These are phyloP conservation scores for Alternaria solani DNA, from an alignment of 2,329 filamentous ascomycete genomes.

Conservation along the genomic window DNA sequence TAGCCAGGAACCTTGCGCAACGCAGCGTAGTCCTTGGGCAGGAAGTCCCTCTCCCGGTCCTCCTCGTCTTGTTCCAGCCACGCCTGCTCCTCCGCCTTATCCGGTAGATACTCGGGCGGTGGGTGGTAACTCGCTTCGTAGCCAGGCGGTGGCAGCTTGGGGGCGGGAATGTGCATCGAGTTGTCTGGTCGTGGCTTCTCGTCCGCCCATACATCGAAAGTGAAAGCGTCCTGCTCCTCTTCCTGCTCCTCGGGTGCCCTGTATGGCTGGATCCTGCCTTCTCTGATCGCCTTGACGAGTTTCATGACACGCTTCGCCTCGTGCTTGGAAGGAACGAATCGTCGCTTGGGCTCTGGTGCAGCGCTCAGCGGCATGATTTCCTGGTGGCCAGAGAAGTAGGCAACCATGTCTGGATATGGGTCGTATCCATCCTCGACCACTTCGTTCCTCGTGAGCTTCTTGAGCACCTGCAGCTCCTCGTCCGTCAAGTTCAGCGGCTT, in stretches of 20 bases:
- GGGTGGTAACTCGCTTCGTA: constrained; percentile 98
- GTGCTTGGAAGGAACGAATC: constrained; percentile 96
- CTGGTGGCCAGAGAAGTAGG: constrained; percentile 89
- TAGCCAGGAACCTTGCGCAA: constrained; percentile 93
- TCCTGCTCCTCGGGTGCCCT: constrained; percentile 79
- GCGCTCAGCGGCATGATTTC: constrained; percentile 96
- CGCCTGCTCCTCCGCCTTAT: constrained; percentile 79
- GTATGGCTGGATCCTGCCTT: constrained; percentile 92
- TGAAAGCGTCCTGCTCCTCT: constrained; percentile 70
- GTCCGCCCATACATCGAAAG: constrained; percentile 94
- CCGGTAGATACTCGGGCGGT: constrained; percentile 90
- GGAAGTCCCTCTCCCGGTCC: constrained; percentile 86
- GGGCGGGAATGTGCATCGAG: constrained; percentile 92
- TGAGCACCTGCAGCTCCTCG: constrained; percentile 88
- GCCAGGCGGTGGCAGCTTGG: constrained; percentile 89
- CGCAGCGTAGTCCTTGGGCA: constrained; percentile 82
- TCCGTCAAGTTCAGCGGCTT: constrained; percentile 87
- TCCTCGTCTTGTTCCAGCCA: constrained; percentile 91
- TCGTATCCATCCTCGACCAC: constrained; percentile 88
- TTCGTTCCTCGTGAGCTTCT: constrained; percentile 88
- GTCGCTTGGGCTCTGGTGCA: constrained; percentile 92
- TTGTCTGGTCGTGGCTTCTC: constrained; percentile 84
- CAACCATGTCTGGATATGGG: constrained; percentile 89
- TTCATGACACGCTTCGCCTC: constrained; percentile 97
- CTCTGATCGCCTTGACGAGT: constrained; percentile 92